A percentile compares a stretch with the other conserved stretches of the same genome.
Conservation (phyloP, 1,139 yeast species). For the Kodamaea anthophila region DNA sequence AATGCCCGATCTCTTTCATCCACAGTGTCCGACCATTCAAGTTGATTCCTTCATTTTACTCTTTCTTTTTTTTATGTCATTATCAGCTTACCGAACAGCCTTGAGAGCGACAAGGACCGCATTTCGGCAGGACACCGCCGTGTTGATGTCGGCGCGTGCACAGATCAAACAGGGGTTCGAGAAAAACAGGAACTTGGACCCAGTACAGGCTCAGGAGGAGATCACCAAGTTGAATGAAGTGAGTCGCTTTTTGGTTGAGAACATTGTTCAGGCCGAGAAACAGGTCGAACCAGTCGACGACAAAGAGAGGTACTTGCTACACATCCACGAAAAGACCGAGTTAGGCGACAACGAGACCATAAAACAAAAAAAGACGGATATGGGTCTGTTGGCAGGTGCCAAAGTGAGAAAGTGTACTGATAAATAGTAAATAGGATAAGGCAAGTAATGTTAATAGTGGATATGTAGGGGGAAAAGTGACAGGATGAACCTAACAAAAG, state of each 20-base stretch:
- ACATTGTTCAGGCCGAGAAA: conserved; percentile 78
- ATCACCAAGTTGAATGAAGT: conserved; percentile 62
- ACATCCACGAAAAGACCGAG: conserved; percentile 78
- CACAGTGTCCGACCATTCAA: too few species aligned
- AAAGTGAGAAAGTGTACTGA: conserved; percentile 20
- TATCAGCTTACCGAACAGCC: conserved; percentile 57
- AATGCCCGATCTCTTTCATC: too few species aligned
- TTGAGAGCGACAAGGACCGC: conserved; percentile 68
- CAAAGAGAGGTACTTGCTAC: conserved; percentile 42
- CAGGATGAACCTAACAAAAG: too few species aligned
- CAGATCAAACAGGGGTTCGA: conserved; percentile 60
- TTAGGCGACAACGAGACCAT: conserved; percentile 77
- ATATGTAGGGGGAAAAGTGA: neutral
- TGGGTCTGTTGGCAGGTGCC: conserved; percentile 41
- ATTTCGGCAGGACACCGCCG: conserved; percentile 49
- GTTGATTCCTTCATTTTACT: too few species aligned
- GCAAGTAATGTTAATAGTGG: conserved; percentile 2
- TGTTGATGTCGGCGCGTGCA: conserved; percentile 56
- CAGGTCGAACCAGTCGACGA: conserved; percentile 18
- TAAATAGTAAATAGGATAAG: conserved; percentile 5
- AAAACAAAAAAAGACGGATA: conserved; percentile 25
- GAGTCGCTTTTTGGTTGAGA: conserved; percentile 57
- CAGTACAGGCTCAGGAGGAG: conserved; percentile 44
- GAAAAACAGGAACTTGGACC: conserved; percentile 22
- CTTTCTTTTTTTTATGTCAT: conserved; percentile 4